A percentile compares a stretch with the other conserved stretches of the same genome.
These are phyloP conservation scores for Lentinus brumalis DNA, from an alignment of 768 basidiomycete genomes.

Conservation along the genomic window DNA sequence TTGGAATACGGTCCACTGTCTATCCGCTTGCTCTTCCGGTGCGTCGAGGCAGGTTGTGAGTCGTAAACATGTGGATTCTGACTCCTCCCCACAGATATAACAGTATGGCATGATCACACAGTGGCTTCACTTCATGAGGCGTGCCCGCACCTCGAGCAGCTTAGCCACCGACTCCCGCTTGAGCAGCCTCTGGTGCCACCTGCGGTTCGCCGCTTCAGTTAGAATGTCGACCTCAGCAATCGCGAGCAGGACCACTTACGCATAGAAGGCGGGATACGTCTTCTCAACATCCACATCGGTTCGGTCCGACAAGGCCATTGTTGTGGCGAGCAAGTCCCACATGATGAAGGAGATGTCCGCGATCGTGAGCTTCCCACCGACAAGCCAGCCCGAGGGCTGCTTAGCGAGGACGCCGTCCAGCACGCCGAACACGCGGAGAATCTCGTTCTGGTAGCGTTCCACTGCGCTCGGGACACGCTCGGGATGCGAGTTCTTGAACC, in stretches of 20 bases:
- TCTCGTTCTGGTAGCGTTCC: constrained; percentile 23
- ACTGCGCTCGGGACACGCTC: constrained; percentile 15
- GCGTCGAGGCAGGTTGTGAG: too few relatives aligned
- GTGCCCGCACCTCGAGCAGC: neutral
- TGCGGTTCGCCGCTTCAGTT: neutral
- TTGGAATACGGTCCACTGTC: too few relatives aligned
- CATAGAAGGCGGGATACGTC: constrained; percentile 15
- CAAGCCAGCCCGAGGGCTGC: constrained; percentile 7
- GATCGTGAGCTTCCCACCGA: constrained; percentile 4
- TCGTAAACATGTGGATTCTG: too few relatives aligned
- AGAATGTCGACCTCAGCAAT: neutral
- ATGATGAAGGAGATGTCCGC: neutral
- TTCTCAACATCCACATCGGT: constrained; percentile 8
- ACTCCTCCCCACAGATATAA: too few relatives aligned
- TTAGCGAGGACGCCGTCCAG: constrained; percentile 17
- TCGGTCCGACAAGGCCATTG: neutral
- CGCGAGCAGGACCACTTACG: neutral
- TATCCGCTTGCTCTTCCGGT: too few relatives aligned
- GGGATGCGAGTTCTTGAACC: constrained; percentile 1
- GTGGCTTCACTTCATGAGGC: too few relatives aligned
- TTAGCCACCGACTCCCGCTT: constrained; percentile 2
- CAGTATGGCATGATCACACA: too few relatives aligned
- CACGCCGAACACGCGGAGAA: constrained; percentile 16
- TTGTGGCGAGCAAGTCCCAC: neutral
- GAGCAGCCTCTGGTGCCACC: constrained; percentile 20